A percentile compares a stretch with the other conserved stretches of the same genome.
phyloP scores from a whole-genome alignment of 805 yeast species.

The Wickerhamomyces bisporus region DNA sequence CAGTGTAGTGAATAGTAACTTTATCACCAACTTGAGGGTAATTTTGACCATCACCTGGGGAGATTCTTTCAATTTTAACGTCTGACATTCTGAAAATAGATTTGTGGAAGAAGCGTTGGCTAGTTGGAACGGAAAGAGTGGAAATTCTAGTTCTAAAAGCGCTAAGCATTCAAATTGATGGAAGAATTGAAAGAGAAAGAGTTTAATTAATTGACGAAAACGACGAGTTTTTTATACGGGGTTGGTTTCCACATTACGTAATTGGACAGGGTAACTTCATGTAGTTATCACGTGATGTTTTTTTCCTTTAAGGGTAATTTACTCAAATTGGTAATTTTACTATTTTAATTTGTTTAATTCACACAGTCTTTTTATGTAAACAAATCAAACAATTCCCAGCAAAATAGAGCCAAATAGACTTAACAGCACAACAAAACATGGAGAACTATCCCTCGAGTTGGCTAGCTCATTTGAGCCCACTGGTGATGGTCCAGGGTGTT shows the following conservation, averaged over 20 bases:
- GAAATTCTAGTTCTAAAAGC: not conserved
- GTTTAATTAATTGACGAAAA: too few species aligned
- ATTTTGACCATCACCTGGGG: constrained; percentile 69
- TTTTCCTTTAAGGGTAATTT: too few species aligned
- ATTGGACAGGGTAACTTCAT: too few species aligned
- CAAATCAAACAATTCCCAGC: too few species aligned
- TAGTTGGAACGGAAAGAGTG: not conserved
- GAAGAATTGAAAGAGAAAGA: too few species aligned
- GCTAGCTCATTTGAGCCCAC: constrained; percentile 31
- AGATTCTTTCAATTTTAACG: constrained; percentile 25
- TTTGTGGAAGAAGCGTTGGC: constrained; percentile 16
- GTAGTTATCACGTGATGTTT: too few species aligned
- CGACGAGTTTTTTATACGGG: too few species aligned
- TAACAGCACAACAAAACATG: too few species aligned
- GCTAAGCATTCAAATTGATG: constrained; percentile 1
- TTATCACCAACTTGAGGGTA: constrained; percentile 85
- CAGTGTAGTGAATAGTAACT: constrained; percentile 93
- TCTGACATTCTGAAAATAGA: constrained; percentile 22
- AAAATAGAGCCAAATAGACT: not conserved
- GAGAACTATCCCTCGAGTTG: constrained; percentile 33
- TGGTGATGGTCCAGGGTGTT: constrained; percentile 39
- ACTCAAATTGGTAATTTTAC: too few species aligned
- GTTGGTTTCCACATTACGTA: too few species aligned
- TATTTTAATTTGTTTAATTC: too few species aligned
- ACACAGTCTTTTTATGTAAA: too few species aligned